Conservation (phyloP, 1,284 basidiomycete genomes). For the Schizophyllum amplum region DNA sequence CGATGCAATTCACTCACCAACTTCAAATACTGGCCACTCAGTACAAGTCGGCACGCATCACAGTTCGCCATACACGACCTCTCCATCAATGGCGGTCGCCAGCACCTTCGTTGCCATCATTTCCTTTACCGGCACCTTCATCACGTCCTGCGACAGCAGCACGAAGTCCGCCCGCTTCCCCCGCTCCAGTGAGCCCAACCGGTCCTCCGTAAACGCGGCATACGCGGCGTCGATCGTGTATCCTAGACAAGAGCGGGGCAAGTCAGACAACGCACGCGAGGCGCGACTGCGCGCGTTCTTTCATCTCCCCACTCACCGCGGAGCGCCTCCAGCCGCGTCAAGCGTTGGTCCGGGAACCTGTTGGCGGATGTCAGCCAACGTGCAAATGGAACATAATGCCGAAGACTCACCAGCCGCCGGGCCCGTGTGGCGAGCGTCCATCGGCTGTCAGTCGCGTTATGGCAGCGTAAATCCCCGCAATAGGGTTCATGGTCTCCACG, state of each 20-base stretch:
- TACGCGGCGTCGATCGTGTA: conserved; percentile 71
- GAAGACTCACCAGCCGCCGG: conserved; percentile 42
- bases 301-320: conserved; percentile 37
- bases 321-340: conserved; percentile 68
- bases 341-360: conserved; percentile 76
- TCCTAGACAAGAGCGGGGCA: conserved; percentile 19
- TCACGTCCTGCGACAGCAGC: conserved; percentile 75
- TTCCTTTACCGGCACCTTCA: conserved; percentile 51
- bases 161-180: conserved; percentile 83
- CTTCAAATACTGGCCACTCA: too few relatives aligned
- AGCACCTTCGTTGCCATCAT: conserved; percentile 68
- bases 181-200: conserved; percentile 60
- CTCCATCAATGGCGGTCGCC: conserved; percentile 76
- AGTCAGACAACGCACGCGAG: neutral
- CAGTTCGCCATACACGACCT: conserved; percentile 51
- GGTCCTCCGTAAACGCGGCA: conserved; percentile 75
- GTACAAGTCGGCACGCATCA: too few relatives aligned
- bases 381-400: neutral
- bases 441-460: conserved; percentile 67
- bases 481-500: conserved; percentile 77
- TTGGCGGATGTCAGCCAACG: neutral
- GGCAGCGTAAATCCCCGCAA: conserved; percentile 79
- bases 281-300: neutral
- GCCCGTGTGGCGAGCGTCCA: conserved; percentile 77
- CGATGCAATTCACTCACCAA: too few relatives aligned